Evolutionary conservation across 1,284 basidiomycete genomes (phyloP).

Genomic region (Pisolithus thermaeus): DNA sequence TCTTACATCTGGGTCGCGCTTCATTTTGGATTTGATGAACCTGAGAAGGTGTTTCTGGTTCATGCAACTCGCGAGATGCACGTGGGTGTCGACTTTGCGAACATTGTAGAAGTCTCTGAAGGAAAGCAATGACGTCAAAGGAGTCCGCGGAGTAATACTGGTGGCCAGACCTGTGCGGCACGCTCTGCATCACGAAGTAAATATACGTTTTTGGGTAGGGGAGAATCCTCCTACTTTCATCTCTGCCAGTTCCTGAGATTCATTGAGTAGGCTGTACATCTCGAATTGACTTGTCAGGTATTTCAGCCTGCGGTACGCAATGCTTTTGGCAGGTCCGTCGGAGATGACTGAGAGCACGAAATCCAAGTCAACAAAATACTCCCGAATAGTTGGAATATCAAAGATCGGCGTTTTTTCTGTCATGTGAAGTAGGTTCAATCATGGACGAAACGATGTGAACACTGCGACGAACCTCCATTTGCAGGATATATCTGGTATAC

Average conservation of each 20-base stretch:
- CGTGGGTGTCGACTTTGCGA: conserved; percentile 97
- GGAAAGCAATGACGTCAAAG: conserved; percentile 8
- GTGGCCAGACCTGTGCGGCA: conserved; percentile 31
- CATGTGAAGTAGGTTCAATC: background rate
- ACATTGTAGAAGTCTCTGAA: conserved; percentile 96
- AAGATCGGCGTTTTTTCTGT: conserved; percentile 54
- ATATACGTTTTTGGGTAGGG: conserved; percentile 3
- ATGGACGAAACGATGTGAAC: conserved; percentile 1
- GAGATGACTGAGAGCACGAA: conserved; percentile 81
- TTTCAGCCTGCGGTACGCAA: conserved; percentile 90
- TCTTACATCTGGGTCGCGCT: conserved; percentile 66
- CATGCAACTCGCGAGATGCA: conserved; percentile 98
- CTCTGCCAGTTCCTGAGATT: conserved; percentile 90
- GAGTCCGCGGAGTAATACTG: conserved; percentile 4
- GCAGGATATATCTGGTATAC: conserved; percentile 78
- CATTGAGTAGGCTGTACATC: conserved; percentile 90
- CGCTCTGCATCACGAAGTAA: conserved; percentile 41
- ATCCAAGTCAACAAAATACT: conserved; percentile 98
- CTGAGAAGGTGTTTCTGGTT: conserved; percentile 99
- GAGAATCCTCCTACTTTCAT: conserved; percentile 71
- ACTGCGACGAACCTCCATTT: conserved; percentile 30
- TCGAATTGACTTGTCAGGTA: conserved; percentile 96
- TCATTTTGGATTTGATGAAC: conserved; percentile 98
- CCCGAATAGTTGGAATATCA: conserved; percentile 80
- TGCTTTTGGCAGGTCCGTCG: conserved; percentile 94